Base-by-base conservation (phyloP, 345 rosid genomes). In the Anastatica hierochuntica region DNA sequence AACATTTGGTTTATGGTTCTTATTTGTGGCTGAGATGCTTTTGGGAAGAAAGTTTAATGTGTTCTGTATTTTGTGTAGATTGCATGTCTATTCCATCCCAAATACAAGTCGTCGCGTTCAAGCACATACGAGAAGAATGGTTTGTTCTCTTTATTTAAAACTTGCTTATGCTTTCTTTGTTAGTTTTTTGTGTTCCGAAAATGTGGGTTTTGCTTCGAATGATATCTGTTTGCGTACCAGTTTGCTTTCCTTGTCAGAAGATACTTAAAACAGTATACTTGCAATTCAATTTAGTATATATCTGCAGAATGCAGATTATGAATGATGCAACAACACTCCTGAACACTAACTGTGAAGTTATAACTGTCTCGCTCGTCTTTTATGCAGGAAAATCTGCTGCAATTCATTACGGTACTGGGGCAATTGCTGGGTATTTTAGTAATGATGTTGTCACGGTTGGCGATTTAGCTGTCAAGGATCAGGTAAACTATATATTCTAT, bases 381-480 rank as follows among this genome's bases (percentile, higher is more conserved):
- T 46, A 33, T 69, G 49, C 68, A 92, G 97, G 98, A 18, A 67
- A 75, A 64, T 11, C 84, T 37, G 96, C 95, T 12, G 66, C 81
- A 37, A 92, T 92, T 69, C 96, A 78, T 45, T 88, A 92, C 50
- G 95, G 97, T 15, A 75, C 81, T 70, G 97, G 97, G 54, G 75
- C 95, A 30, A 85, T 83, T 40, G 49, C 92, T 52, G 92, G 96
- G 12, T 88, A 76, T 76, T 88, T 83, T 56, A 88, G 94, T 64
- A 62, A 79, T 64, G 98, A 92, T 75, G 56, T 69, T 20, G 86
- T 88, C 35, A 74, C 75, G 27, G 81, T 88, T 24, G 98, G 98
- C 54, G 79, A 77, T 52, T 48, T 92, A 49, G 75, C 76, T 42
- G 85, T 85, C 69, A 76, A 79, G 63, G 60, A 78, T 73, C 97